A percentile compares a stretch with the other conserved stretches of the same genome.
Evolutionary conservation across 306 rosid genomes (phyloP).

Genomic region (Acacia melanoxylon): DNA sequence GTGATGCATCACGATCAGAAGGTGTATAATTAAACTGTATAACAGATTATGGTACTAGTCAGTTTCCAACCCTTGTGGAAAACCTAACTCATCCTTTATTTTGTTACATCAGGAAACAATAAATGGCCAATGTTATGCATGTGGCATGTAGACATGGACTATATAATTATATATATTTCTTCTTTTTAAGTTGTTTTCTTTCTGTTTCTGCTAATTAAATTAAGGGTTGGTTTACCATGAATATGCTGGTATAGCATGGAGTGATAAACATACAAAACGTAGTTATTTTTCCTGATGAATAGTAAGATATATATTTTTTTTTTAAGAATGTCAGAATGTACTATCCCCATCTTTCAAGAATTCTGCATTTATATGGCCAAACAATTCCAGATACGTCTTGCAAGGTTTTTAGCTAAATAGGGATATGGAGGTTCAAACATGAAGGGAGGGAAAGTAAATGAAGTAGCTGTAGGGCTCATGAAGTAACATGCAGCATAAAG

Average conservation of each 20-base stretch:
- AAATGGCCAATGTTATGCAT: slow-evolving; percentile 21
- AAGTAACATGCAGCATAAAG: slow-evolving; percentile 7
- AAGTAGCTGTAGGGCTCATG: slow-evolving; percentile 28
- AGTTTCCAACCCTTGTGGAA: slow-evolving; percentile 23
- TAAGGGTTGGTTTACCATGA: slow-evolving; percentile 1
- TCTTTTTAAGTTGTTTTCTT: not conserved
- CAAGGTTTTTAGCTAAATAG: slow-evolving; percentile 15
- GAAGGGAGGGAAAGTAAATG: not conserved
- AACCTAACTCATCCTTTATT: slow-evolving; percentile 41
- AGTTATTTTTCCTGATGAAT: slow-evolving; percentile 31
- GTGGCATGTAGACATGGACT: not conserved
- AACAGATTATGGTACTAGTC: slow-evolving; percentile 31
- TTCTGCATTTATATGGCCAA: slow-evolving; percentile 7
- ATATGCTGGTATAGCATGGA: slow-evolving; percentile 7
- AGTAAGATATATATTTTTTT: slow-evolving; percentile 11
- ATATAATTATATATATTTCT: not conserved
- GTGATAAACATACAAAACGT: slow-evolving; percentile 6
- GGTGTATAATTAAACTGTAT: not conserved
- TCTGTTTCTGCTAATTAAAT: not conserved
- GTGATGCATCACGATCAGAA: slow-evolving; percentile 10
- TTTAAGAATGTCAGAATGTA: slow-evolving; percentile 24
- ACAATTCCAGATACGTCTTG: slow-evolving; percentile 14
- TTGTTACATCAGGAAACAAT: slow-evolving; percentile 12
- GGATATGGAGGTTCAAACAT: slow-evolving; percentile 20
- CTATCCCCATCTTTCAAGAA: slow-evolving; percentile 32